phyloP scores from a whole-genome alignment of 805 yeast genomes.

The Zygotorulaspora danielsina region DNA sequence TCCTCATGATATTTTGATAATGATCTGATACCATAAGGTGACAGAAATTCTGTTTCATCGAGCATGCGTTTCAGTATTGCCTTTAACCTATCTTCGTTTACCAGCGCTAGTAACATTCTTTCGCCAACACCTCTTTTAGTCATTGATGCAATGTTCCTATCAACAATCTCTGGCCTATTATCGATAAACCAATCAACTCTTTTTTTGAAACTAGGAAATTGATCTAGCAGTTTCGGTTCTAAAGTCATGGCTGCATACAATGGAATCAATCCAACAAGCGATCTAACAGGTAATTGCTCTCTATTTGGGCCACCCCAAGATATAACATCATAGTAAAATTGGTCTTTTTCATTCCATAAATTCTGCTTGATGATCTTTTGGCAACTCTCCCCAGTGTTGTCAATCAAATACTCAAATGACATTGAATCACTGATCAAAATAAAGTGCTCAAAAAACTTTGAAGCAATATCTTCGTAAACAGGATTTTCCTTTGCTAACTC shows the following conservation, averaged over 20 bases:
- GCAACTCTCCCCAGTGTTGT: constrained; percentile 35
- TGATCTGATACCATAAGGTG: constrained; percentile 83
- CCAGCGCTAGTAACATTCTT: constrained; percentile 72
- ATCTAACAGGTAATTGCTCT: constrained; percentile 75
- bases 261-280: constrained; percentile 88
- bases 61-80: constrained; percentile 76
- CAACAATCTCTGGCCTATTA: constrained; percentile 63
- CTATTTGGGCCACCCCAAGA: constrained; percentile 68
- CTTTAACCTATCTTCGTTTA: constrained; percentile 69
- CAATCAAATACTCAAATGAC: constrained; percentile 50
- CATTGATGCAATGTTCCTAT: constrained; percentile 84
- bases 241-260: constrained; percentile 82
- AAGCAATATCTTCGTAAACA: constrained; percentile 89
- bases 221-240: constrained; percentile 74
- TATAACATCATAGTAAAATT: constrained; percentile 87
- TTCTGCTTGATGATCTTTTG: constrained; percentile 51
- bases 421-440: constrained; percentile 88
- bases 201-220: constrained; percentile 77
- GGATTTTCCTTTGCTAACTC: constrained; percentile 82
- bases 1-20: constrained; percentile 80
- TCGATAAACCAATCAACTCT: constrained; percentile 80
- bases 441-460: constrained; percentile 91
- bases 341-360: constrained; percentile 85
- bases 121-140: constrained; percentile 75
- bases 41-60: constrained; percentile 80